Base-by-base conservation (phyloP, 2,329 filamentous ascomycete genomes). In the Penicillium italicum region DNA sequence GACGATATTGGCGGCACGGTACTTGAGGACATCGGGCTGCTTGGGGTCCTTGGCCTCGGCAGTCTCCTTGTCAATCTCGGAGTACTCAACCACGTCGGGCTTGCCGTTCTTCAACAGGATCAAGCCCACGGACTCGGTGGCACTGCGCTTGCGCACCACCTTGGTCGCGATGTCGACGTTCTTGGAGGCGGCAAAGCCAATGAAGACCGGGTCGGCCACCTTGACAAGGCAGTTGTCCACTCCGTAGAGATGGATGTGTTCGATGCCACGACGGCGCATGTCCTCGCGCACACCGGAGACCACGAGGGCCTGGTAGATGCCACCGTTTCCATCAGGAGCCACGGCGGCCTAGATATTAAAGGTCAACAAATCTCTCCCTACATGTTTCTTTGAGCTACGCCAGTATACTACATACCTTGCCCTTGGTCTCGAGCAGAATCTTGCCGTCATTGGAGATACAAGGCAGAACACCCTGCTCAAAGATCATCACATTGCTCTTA, bases 181-280 rank as follows among this genome's bases (percentile, higher is more conserved):
- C 74, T 93, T 90, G 49, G 87, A 84, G 40, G 93, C 91, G 5
- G 91, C 84, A 77, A 97, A 97, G 65, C 94, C 94, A 67, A 97
- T 87, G 79, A 99, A 97, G 65, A 91, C 84, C 14, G 94, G 94
- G 70, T 99, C 94, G 28, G 93, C 93, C n/a, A 99, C 93, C 78
- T 91, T 93, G 73, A 96, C 93, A n/a, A 99, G 84, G 79, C 93
- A 97, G 81, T 99, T 99, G 79, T 99, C 94, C 43, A 99, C 94
- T 71, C 94, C 97, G 82, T 97, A 97, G 45, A 92, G 89, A 76
- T 99, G 93, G 60, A 99, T 88, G 79, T 99, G 94, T 81, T 96
- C 78, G 71, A 97, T 89, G 47, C 91, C 92, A 55, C 93, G 89
- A 77, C 86, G 86, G 66, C 85, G 83, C 89, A 99, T 94, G 76